These are phyloP conservation scores for Hibiscus syriacus DNA, from an alignment of 345 rosid genomes.

Conservation along the genomic window DNA sequence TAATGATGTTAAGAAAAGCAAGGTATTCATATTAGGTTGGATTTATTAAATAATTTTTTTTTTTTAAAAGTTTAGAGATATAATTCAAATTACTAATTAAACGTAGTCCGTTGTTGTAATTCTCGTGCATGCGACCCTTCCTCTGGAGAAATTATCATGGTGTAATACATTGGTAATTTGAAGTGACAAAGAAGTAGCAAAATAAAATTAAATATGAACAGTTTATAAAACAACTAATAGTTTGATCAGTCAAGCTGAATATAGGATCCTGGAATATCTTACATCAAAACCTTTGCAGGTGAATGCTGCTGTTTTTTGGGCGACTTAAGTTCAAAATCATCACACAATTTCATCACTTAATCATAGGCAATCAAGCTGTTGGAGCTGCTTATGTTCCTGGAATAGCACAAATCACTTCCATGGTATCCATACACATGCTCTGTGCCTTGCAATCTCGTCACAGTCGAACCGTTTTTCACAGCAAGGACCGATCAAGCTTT, in stretches of 20 bases:
- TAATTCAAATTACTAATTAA: too few relatives aligned
- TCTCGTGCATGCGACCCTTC: too few relatives aligned
- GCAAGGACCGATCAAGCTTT: constrained; percentile 39
- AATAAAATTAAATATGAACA: background rate
- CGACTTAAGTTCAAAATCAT: background rate
- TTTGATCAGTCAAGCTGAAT: background rate
- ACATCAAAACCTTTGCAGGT: background rate
- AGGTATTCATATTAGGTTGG: too few relatives aligned
- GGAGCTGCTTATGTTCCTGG: constrained; percentile 67
- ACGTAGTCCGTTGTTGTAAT: too few relatives aligned
- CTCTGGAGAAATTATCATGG: too few relatives aligned
- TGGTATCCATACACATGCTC: constrained; percentile 45
- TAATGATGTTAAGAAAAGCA: too few relatives aligned
- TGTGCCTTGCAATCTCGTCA: constrained; percentile 44
- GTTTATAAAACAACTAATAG: too few relatives aligned
- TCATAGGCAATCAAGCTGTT: constrained; percentile 57
- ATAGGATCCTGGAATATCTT: background rate
- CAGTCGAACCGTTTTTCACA: constrained; percentile 41
- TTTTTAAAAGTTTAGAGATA: too few relatives aligned
- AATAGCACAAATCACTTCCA: constrained; percentile 51
- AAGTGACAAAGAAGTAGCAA: background rate
- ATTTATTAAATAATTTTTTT: too few relatives aligned
- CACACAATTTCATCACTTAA: constrained; percentile 25
- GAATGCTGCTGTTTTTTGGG: background rate
- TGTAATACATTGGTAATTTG: too few relatives aligned